A percentile compares a stretch with the other conserved stretches of the same genome.
These are phyloP conservation scores for Endoconidiophora polonica DNA, from an alignment of 2,329 filamentous ascomycete genomes.

Conservation along the genomic window DNA sequence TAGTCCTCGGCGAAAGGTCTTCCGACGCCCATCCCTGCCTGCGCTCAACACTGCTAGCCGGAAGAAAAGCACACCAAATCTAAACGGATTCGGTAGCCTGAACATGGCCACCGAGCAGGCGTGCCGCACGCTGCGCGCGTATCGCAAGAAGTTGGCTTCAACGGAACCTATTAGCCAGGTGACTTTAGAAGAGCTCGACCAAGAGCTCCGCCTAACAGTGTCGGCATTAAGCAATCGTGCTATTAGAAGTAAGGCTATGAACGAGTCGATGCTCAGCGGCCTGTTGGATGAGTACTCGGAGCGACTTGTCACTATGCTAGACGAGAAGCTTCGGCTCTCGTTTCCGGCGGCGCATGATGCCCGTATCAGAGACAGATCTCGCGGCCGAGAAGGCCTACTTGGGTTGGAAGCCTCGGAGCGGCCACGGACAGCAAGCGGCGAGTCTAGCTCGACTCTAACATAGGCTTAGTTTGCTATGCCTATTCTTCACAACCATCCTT, in stretches of 20 bases:
- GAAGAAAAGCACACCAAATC: slow-evolving; percentile 33
- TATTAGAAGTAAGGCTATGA: slow-evolving; percentile 36
- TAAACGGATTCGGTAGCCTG: slow-evolving; percentile 37
- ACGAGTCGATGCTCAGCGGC: slow-evolving; percentile 42
- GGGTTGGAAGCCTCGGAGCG: slow-evolving; percentile 17
- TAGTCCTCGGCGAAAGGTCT: slow-evolving; percentile 32
- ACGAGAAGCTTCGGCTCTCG: slow-evolving; percentile 47
- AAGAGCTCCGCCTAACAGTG: slow-evolving; percentile 45
- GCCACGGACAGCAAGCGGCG: slow-evolving; percentile 21
- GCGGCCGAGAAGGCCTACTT: not conserved
- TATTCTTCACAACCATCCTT: too few species aligned
- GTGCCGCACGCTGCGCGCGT: slow-evolving; percentile 43
- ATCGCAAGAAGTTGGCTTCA: slow-evolving; percentile 44
- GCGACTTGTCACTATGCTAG: slow-evolving; percentile 50
- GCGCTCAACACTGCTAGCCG: slow-evolving; percentile 28
- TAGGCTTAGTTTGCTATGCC: slow-evolving; percentile 1
- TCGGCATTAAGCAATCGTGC: slow-evolving; percentile 42
- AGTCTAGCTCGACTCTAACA: slow-evolving; percentile 18
- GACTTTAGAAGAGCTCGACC: slow-evolving; percentile 43
- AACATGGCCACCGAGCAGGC: slow-evolving; percentile 49
- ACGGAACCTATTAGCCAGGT: slow-evolving; percentile 40
- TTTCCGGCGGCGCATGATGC: slow-evolving; percentile 20
- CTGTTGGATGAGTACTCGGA: slow-evolving; percentile 63
- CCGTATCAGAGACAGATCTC: slow-evolving; percentile 7
- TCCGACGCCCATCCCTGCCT: slow-evolving; percentile 37